Conservation (phyloP, 192 early-diverging fungal genomes). For the Entomortierella chlamydospora region DNA sequence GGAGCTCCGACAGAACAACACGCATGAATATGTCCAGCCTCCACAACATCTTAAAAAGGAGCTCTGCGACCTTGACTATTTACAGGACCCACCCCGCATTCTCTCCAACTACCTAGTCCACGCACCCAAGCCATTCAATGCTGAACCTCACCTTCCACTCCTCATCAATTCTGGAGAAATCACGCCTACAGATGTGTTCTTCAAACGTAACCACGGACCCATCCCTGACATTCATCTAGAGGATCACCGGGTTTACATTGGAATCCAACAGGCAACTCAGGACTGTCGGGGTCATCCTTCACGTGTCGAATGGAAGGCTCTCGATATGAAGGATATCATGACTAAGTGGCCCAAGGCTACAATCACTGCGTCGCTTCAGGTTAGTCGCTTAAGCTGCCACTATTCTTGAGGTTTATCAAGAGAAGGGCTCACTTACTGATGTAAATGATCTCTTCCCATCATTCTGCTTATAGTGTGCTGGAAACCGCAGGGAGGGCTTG, state of each 20-base stretch:
- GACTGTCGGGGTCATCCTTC: neutral
- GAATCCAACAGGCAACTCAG: conserved; percentile 31
- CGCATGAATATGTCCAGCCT: neutral
- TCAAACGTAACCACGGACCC: conserved; percentile 91
- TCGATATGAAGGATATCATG: conserved; percentile 56
- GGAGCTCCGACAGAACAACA: conserved; percentile 6
- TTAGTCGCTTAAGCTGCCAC: neutral
- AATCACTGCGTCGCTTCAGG: conserved; percentile 46
- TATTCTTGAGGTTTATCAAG: neutral
- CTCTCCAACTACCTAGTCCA: conserved; percentile 71
- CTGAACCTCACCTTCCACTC: conserved; percentile 75
- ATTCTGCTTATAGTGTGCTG: conserved; percentile 89
- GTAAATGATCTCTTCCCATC: no score
- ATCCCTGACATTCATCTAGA: conserved; percentile 78
- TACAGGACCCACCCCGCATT: conserved; percentile 79
- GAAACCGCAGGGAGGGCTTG: conserved; percentile 83
- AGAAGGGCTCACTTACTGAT: neutral
- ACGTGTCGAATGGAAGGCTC: conserved; percentile 28
- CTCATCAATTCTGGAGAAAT: conserved; percentile 73
- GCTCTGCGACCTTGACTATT: conserved; percentile 59
- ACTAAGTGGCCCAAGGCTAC: conserved; percentile 45
- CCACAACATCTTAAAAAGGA: conserved; percentile 26
- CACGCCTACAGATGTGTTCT: conserved; percentile 83
- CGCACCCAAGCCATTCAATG: conserved; percentile 84
- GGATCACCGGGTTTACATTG: conserved; percentile 69